A percentile compares a stretch with the other conserved stretches of the same genome.
These are phyloP conservation scores for Trypanosoma congolense DNA, from an alignment of 208 protist species.

Conservation along the genomic window DNA sequence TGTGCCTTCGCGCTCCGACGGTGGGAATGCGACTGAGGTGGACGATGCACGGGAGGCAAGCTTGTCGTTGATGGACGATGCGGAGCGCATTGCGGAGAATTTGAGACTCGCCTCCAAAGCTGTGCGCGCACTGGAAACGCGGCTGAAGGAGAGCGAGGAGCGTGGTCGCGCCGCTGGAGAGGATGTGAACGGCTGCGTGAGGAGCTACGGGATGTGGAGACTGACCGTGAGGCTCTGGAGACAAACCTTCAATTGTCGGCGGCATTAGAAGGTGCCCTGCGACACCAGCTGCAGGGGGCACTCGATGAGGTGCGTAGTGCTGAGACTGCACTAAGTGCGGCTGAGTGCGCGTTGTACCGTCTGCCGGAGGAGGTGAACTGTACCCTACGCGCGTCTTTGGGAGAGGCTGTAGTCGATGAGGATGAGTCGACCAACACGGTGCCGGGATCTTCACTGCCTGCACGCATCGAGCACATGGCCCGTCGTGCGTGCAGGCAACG, in stretches of 20 bases:
- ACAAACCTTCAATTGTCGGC: not conserved
- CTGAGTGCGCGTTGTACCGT: not conserved
- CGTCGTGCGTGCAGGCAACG: not conserved
- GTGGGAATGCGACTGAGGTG: too few species aligned
- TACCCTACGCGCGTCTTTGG: not conserved
- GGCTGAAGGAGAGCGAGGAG: not conserved
- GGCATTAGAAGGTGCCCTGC: not conserved
- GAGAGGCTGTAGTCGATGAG: not conserved
- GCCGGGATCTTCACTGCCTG: not conserved
- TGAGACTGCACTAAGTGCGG: not conserved
- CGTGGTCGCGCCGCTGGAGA: not conserved
- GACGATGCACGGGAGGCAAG: too few species aligned
- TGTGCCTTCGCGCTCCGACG: too few species aligned
- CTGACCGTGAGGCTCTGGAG: not conserved
- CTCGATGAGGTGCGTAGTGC: not conserved
- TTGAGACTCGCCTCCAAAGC: not conserved
- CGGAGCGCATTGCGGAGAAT: not conserved
- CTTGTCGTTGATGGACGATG: not conserved
- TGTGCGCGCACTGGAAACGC: not conserved
- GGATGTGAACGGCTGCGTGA: not conserved
- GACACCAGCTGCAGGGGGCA: not conserved
- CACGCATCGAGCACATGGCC: slow-evolving; percentile 2
- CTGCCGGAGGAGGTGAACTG: not conserved
- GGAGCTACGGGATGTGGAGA: not conserved
- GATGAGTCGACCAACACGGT: not conserved